phyloP scores from a whole-genome alignment of 257 asterid genomes.

The Fraxinus excelsior region DNA sequence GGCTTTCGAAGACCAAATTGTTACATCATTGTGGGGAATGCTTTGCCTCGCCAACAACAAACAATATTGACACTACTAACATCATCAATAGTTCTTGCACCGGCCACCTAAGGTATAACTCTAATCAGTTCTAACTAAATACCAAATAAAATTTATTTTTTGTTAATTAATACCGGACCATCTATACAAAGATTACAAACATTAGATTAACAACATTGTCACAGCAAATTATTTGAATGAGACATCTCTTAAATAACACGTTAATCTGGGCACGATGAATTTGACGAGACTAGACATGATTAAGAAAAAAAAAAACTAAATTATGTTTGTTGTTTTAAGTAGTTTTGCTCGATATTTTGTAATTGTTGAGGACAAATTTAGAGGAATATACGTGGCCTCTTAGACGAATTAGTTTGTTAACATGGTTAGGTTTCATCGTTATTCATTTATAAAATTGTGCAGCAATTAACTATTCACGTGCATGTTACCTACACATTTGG shows the following conservation, averaged over 20 bases:
- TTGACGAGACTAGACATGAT: too few species aligned
- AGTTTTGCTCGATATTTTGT: too few species aligned
- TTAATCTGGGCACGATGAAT: not conserved
- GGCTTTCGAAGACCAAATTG: constrained; percentile 21
- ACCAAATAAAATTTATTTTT: not conserved
- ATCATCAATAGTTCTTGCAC: not conserved
- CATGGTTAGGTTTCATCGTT: too few species aligned
- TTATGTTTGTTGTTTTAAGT: too few species aligned
- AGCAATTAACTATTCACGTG: too few species aligned
- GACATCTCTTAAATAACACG: not conserved
- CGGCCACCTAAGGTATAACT: not conserved
- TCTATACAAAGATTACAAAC: not conserved
- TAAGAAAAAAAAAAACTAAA: too few species aligned
- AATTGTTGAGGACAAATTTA: too few species aligned
- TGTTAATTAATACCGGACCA: not conserved
- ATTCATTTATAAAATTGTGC: too few species aligned
- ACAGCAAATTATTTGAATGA: not conserved
- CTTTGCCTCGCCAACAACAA: constrained; percentile 31
- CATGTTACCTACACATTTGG: too few species aligned
- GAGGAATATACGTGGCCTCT: too few species aligned
- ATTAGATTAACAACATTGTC: not conserved
- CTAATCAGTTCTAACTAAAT: not conserved
- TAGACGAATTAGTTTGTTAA: too few species aligned
- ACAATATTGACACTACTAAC: constrained; percentile 17
- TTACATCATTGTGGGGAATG: constrained; percentile 40